These are phyloP conservation scores for Talaromyces ruber DNA, from an alignment of 495 filamentous ascomycete species.

Conservation along the genomic window DNA sequence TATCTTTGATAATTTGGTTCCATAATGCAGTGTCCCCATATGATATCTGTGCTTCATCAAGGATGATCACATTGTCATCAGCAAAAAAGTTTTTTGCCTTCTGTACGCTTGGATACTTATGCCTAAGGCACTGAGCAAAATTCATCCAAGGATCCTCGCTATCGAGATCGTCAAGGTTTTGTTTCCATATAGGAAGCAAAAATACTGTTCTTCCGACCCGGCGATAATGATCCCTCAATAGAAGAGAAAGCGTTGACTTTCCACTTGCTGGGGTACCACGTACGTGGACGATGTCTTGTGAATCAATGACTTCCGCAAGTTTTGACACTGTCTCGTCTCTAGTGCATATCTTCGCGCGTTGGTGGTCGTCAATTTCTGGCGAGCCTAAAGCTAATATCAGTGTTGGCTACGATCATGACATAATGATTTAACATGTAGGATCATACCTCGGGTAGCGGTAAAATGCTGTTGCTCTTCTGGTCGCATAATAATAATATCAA, in stretches of 20 bases:
- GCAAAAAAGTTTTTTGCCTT: conserved; percentile 1
- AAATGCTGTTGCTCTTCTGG: conserved; percentile 3
- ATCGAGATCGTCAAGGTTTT: neutral
- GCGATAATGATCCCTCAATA: conserved; percentile 4
- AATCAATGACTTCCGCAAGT: conserved; percentile 1
- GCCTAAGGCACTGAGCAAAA: neutral
- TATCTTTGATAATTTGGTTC: conserved; percentile 11
- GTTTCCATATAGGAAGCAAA: neutral
- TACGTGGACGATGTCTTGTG: conserved; percentile 1
- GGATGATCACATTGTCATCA: conserved; percentile 10
- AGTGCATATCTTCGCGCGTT: neutral
- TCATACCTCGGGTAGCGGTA: conserved; percentile 3
- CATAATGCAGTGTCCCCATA: conserved; percentile 10
- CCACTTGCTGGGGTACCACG: conserved; percentile 8
- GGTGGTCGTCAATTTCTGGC: too few relatives aligned
- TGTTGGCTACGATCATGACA: neutral
- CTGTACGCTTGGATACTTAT: neutral
- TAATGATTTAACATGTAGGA: conserved; percentile 3
- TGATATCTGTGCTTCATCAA: conserved; percentile 15
- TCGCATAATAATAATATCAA: conserved; percentile 1
- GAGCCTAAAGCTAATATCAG: too few relatives aligned
- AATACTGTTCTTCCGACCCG: neutral
- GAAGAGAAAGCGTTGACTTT: conserved; percentile 6
- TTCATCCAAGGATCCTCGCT: neutral
- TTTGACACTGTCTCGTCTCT: conserved; percentile 1